Evolutionary conservation across 1,284 basidiomycete species (phyloP).

Genomic region (Sanguinoderma infundibulare): DNA sequence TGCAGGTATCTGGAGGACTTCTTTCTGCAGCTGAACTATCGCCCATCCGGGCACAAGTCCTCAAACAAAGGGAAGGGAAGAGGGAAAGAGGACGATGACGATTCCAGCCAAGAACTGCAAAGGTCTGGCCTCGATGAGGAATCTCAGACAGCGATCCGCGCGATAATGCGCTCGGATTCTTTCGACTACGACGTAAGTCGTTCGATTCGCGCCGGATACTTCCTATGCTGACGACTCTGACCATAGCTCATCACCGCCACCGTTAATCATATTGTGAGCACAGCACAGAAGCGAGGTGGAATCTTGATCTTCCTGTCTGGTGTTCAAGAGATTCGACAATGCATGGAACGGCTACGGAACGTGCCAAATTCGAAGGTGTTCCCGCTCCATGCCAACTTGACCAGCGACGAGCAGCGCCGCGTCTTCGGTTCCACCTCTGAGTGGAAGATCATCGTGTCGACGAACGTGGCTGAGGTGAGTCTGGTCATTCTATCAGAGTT

Average conservation of each 20-base stretch:
- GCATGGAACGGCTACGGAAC: constrained; percentile 69
- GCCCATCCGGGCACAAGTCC: constrained; percentile 40
- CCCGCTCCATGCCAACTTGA: constrained; percentile 90
- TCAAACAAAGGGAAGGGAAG: constrained; percentile 30
- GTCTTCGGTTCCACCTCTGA: constrained; percentile 73
- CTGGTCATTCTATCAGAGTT: neutral
- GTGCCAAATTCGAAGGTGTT: constrained; percentile 61
- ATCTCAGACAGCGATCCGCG: constrained; percentile 60
- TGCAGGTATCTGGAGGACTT: constrained; percentile 83
- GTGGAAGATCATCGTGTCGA: constrained; percentile 90
- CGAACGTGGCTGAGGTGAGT: constrained; percentile 84
- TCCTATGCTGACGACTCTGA: neutral
- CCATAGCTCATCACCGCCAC: constrained; percentile 70
- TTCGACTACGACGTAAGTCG: constrained; percentile 74
- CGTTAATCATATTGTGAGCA: constrained; percentile 68
- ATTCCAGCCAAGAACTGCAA: constrained; percentile 52
- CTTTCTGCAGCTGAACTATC: constrained; percentile 58
- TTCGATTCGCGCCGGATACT: neutral
- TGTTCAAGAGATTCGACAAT: constrained; percentile 86
- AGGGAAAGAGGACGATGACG: constrained; percentile 43
- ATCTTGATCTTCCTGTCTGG: constrained; percentile 91
- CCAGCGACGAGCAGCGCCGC: constrained; percentile 81
- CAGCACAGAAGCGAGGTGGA: constrained; percentile 57
- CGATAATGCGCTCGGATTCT: constrained; percentile 62
- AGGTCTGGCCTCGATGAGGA: constrained; percentile 59